Base-by-base conservation (phyloP, 1,284 basidiomycete species). In the Uromyces viciae-fabae region DNA sequence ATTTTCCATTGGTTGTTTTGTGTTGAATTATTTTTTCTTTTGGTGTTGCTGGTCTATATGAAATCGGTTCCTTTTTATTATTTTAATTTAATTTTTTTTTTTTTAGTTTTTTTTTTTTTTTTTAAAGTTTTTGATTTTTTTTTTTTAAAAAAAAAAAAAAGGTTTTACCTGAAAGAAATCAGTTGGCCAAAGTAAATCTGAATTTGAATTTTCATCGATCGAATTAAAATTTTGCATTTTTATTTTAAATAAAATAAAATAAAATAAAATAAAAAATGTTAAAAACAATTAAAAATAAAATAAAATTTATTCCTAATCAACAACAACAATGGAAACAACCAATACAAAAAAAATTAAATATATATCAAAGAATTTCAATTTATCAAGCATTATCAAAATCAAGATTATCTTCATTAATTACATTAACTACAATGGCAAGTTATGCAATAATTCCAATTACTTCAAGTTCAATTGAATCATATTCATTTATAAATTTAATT, bases 311-410 rank as follows among this genome's bases (percentile, higher is more conserved):
- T n/a, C n/a, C n/a, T n/a, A n/a, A n/a, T n/a, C n/a, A n/a, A n/a
- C n/a, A n/a, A n/a, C n/a, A n/a, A n/a, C n/a, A n/a, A n/a, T n/a
- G n/a, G n/a, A n/a, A n/a, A n/a, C n/a, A n/a, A n/a, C n/a, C n/a
- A n/a, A n/a, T n/a, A n/a, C n/a, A n/a, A n/a, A n/a, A n/a, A n/a
- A n/a, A n/a, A n/a, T n/a, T n/a, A n/a, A n/a, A n/a, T n/a, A n/a
- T n/a, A n/a, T n/a, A n/a, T n/a, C n/a, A n/a, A n/a, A n/a, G 49
- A 52, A 52, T 84, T 15, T 66, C 73, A 25, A 82, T 86, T 54
- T 99, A 98, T 86, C 88, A 89, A 33, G 91, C 94, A 84, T 90
- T 99, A 0, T 91, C 94, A 36, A 99, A 99, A 86, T 89, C 92
- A 4, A 92, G 92, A 11, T 90, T 99, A 36, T 94, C 93, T 9